Evolutionary conservation across 75 land plant genomes (phyloP).

Genomic region (Pinus albicaulis): DNA sequence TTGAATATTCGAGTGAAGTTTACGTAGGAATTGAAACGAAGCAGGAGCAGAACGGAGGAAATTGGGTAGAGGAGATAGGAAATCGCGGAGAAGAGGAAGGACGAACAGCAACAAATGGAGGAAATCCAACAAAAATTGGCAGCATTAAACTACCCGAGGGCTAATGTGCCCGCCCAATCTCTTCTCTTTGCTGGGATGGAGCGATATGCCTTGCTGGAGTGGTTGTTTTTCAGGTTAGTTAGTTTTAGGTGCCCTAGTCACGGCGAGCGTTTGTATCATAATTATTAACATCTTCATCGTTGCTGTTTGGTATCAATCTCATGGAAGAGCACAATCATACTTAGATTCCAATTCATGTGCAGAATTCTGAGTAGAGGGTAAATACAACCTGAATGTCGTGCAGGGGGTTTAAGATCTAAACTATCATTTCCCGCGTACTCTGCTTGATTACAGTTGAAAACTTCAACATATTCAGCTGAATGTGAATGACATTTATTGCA

Average conservation of each 20-base stretch:
- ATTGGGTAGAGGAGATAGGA: no score
- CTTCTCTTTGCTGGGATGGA: constrained; percentile 95
- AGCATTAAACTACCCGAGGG: constrained; percentile 71
- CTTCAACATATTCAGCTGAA: not conserved
- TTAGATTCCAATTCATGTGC: not conserved
- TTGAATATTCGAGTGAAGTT: no score
- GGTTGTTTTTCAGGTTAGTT: constrained; percentile 89
- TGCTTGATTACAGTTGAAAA: not conserved
- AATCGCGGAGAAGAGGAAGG: no score
- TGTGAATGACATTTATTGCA: constrained; percentile 19
- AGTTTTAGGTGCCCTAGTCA: not conserved
- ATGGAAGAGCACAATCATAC: not conserved
- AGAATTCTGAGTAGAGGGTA: not conserved
- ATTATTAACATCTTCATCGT: not conserved
- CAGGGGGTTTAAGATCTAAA: not conserved
- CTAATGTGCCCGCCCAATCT: constrained; percentile 88
- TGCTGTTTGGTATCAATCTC: not conserved
- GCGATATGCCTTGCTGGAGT: constrained; percentile 89
- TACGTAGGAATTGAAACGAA: no score
- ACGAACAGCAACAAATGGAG: constrained; percentile 45
- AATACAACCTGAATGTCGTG: not conserved
- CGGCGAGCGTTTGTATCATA: not conserved
- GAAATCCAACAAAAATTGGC: constrained; percentile 83
- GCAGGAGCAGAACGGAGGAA: no score
- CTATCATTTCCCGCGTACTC: not conserved